A percentile compares a stretch with the other conserved stretches of the same genome.
Evolutionary conservation across 768 basidiomycete species (phyloP).

Genomic region (Cyclocybe aegerita): DNA sequence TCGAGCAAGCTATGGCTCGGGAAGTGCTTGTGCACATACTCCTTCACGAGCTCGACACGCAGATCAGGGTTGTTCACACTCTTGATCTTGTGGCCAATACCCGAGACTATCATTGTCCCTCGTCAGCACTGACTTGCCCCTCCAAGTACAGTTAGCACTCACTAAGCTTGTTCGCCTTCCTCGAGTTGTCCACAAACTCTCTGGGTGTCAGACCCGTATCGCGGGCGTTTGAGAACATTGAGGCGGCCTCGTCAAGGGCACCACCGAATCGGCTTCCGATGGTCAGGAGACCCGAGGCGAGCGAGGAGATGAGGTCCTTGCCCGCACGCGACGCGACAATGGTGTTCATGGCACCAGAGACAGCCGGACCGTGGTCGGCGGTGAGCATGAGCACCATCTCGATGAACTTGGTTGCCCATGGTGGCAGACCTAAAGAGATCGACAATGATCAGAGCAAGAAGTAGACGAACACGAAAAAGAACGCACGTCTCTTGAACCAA

Average conservation of each 20-base stretch:
- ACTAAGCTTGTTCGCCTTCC: constrained; percentile 95
- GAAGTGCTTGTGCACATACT: constrained; percentile 95
- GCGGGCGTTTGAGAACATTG: constrained; percentile 91
- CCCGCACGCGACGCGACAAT: constrained; percentile 99
- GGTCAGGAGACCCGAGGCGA: constrained; percentile 94
- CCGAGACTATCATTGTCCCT: constrained; percentile 59
- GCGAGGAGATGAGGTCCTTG: constrained; percentile 96
- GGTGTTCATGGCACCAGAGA: constrained; percentile 99
- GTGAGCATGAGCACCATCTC: constrained; percentile 99
- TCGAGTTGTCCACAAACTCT: constrained; percentile 93
- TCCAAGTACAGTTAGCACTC: constrained; percentile 27
- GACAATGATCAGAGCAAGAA: constrained; percentile 1
- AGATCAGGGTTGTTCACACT: constrained; percentile 95
- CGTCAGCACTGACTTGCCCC: constrained; percentile 2
- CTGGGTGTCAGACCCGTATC: constrained; percentile 94
- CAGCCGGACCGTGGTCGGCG: constrained; percentile 96
- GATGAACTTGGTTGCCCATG: constrained; percentile 97
- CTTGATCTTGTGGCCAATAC: constrained; percentile 99
- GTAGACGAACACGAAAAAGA: too few relatives aligned
- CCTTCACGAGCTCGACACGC: constrained; percentile 91
- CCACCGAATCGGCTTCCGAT: constrained; percentile 99
- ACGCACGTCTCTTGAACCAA: constrained; percentile 93
- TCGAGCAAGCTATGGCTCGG: constrained; percentile 90
- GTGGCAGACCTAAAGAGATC: constrained; percentile 54
- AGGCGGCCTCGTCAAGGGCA: constrained; percentile 95